A percentile compares a stretch with the other conserved stretches of the same genome.
phyloP scores from a whole-genome alignment of 192 early-diverging fungal species.

The Tieghemiomyces parasiticus region DNA sequence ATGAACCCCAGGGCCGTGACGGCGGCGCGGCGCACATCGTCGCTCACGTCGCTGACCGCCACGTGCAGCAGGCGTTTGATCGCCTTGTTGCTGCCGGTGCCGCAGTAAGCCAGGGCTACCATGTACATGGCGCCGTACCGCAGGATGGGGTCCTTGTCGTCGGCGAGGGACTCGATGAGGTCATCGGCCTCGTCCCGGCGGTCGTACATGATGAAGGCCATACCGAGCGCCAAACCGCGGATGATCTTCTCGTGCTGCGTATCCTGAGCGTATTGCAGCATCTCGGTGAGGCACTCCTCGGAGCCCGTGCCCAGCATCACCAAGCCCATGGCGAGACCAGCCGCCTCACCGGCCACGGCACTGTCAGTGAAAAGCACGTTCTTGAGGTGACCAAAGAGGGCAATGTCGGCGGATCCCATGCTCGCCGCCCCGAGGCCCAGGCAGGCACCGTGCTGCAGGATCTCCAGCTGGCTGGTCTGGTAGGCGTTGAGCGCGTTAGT shows the following conservation, averaged over 20 bases:
- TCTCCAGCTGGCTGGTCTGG: slow-evolving; percentile 45
- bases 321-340: slow-evolving; percentile 90
- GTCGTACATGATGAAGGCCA: slow-evolving; percentile 94
- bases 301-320: slow-evolving; percentile 91
- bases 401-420: slow-evolving; percentile 86
- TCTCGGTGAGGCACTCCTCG: slow-evolving; percentile 69
- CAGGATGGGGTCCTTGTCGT: slow-evolving; percentile 90
- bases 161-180: slow-evolving; percentile 67
- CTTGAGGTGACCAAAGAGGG: slow-evolving; percentile 78
- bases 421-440: slow-evolving; percentile 91
- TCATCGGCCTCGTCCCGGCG: slow-evolving; percentile 87
- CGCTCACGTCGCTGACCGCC: slow-evolving; percentile 95
- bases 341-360: slow-evolving; percentile 95
- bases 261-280: slow-evolving; percentile 95
- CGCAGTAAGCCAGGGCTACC: slow-evolving; percentile 94
- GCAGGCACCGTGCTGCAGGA: slow-evolving; percentile 92
- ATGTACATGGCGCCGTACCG: slow-evolving; percentile 96
- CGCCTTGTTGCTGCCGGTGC: slow-evolving; percentile 95
- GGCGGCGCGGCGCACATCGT: slow-evolving; percentile 98
- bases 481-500: slow-evolving; percentile 64
- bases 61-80: slow-evolving; percentile 89
- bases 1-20: slow-evolving; percentile 95
- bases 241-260: slow-evolving; percentile 99
- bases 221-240: slow-evolving; percentile 84
- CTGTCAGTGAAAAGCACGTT: slow-evolving; percentile 81